phyloP scores from a whole-genome alignment of 805 yeast genomes.

The Saturnispora mendoncae region DNA sequence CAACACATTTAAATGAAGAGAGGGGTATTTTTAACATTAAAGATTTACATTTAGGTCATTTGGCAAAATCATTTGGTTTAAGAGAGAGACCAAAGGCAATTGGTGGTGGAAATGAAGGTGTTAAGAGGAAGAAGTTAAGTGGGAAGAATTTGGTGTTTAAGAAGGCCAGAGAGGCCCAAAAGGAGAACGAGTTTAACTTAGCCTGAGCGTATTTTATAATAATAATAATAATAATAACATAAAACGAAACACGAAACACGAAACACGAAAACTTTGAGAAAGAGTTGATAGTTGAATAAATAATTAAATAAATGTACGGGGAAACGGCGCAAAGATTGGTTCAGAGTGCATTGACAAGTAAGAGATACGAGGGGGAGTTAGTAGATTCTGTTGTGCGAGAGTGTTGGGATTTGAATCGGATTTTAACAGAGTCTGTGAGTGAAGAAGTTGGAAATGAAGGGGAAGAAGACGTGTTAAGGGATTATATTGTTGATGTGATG shows the following conservation, averaged over 20 bases:
- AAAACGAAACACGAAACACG: too few species aligned
- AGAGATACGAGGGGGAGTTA: slow-evolving; percentile 4
- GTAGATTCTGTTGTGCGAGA: slow-evolving; percentile 5
- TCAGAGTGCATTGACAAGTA: not conserved
- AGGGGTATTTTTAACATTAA: slow-evolving; percentile 75
- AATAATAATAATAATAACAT: too few species aligned
- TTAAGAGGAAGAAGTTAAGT: slow-evolving; percentile 46
- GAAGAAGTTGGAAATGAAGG: not conserved
- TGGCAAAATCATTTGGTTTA: slow-evolving; percentile 89
- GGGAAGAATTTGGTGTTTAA: slow-evolving; percentile 67
- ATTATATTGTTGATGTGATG: slow-evolving; percentile 2
- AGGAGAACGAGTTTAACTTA: slow-evolving; percentile 70
- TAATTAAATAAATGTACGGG: too few species aligned
- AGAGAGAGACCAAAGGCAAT: slow-evolving; percentile 89
- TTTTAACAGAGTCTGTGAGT: too few species aligned
- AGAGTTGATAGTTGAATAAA: too few species aligned
- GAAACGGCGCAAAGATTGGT: slow-evolving; percentile 5
- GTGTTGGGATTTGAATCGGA: slow-evolving; percentile 4
- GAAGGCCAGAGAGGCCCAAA: slow-evolving; percentile 62
- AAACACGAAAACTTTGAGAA: too few species aligned
- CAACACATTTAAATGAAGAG: slow-evolving; percentile 84
- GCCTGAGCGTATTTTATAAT: slow-evolving; percentile 10
- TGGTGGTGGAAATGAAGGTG: slow-evolving; percentile 28
- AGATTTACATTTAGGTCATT: slow-evolving; percentile 83
- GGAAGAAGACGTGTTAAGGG: slow-evolving; percentile 1